A percentile compares a stretch with the other conserved stretches of the same genome.
Conservation (phyloP, 768 basidiomycete species). For the Pholiota molesta region DNA sequence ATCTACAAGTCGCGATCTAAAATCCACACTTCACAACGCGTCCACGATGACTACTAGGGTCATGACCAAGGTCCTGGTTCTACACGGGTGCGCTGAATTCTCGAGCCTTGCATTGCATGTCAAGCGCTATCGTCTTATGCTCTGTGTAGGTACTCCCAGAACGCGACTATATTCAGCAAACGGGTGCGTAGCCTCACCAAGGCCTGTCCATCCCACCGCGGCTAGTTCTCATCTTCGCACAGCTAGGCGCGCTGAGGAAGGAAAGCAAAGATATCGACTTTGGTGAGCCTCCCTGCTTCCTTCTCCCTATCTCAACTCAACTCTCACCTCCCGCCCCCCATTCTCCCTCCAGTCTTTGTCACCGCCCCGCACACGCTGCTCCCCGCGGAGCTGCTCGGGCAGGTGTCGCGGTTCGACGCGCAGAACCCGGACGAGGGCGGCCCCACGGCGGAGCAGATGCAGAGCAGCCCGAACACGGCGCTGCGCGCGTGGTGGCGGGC, state of each 20-base stretch:
- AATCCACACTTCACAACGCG: not conserved
- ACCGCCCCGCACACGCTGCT: constrained; percentile 71
- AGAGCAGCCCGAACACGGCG: constrained; percentile 41
- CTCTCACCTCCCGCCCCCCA: not conserved
- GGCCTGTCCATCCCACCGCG: not conserved
- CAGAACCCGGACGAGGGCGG: constrained; percentile 38
- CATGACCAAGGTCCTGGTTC: constrained; percentile 37
- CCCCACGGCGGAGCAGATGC: constrained; percentile 22
- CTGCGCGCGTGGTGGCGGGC: constrained; percentile 77
- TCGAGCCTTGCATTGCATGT: not conserved
- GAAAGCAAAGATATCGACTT: constrained; percentile 69
- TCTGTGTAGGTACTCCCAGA: constrained; percentile 68
- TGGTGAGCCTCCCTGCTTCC: constrained; percentile 38
- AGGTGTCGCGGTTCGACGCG: constrained; percentile 29
- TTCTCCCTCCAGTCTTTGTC: constrained; percentile 57
- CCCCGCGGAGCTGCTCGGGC: constrained; percentile 56
- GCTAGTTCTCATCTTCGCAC: not conserved
- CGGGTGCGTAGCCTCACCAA: constrained; percentile 45
- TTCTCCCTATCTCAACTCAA: not conserved
- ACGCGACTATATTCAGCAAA: constrained; percentile 70
- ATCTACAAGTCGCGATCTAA: not conserved
- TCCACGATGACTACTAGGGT: constrained; percentile 3
- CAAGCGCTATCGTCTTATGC: not conserved
- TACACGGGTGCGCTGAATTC: constrained; percentile 46
- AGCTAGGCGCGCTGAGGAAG: constrained; percentile 78